Conservation (phyloP, 208 protist species). For the Plasmodiophora brassicae region DNA sequence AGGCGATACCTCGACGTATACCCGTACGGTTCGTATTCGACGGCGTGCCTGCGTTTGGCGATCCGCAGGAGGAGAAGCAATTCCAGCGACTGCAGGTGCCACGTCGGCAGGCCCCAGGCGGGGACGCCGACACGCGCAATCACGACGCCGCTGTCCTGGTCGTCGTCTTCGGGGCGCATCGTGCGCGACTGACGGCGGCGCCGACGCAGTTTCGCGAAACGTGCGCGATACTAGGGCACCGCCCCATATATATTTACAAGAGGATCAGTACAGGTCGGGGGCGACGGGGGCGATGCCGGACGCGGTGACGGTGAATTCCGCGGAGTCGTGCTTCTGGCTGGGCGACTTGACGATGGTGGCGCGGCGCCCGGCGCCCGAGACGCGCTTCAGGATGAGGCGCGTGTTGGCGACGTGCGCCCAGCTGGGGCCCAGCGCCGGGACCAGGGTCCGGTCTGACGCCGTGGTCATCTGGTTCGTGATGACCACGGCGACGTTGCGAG, state of each 20-base stretch:
- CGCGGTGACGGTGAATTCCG: neutral
- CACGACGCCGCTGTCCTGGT: neutral
- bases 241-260: too few species aligned
- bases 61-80: neutral
- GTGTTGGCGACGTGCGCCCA: neutral
- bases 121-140: neutral
- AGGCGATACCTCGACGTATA: neutral
- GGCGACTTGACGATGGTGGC: neutral
- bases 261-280: too few species aligned
- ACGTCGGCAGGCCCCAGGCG: neutral
- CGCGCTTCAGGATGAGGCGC: neutral
- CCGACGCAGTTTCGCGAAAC: too few species aligned
- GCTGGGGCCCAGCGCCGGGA: neutral
- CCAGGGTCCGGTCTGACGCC: neutral
- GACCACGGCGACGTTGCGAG: conserved; percentile 39
- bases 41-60: neutral
- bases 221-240: too few species aligned
- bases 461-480: conserved; percentile 33
- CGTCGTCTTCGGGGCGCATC: too few species aligned
- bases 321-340: neutral
- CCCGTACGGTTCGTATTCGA: neutral
- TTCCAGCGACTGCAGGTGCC: neutral
- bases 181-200: too few species aligned
- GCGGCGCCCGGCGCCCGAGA: neutral
- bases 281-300: too few species aligned